A percentile compares a stretch with the other conserved stretches of the same genome.
Conservation (phyloP, 2,329 filamentous ascomycete genomes). For the Penicillium sp. region DNA sequence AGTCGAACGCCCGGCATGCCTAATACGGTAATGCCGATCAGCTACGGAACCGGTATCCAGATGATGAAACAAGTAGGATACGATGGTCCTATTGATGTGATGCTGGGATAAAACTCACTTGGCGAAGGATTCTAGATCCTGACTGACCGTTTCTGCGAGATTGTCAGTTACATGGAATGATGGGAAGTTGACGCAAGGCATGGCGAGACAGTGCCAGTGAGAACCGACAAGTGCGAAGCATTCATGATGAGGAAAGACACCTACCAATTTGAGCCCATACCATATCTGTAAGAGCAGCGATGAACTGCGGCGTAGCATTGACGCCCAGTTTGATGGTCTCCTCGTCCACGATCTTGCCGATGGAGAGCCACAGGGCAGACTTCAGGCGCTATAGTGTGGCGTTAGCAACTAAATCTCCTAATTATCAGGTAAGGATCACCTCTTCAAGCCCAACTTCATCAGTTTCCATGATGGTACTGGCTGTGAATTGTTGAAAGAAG, state of each 20-base stretch:
- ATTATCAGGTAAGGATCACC: constrained; percentile 17
- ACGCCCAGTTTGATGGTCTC: constrained; percentile 67
- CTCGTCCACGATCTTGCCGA: constrained; percentile 84
- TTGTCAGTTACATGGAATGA: constrained; percentile 3
- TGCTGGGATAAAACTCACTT: constrained; percentile 36
- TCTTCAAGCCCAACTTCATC: constrained; percentile 33
- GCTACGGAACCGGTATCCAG: background rate
- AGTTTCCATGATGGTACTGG: constrained; percentile 20
- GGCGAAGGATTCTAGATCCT: constrained; percentile 61
- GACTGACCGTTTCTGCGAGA: constrained; percentile 47
- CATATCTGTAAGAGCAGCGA: constrained; percentile 76
- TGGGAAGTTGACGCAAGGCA: background rate
- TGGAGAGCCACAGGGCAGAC: constrained; percentile 74
- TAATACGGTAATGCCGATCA: constrained; percentile 42
- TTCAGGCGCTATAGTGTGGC: constrained; percentile 61
- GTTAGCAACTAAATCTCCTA: background rate
- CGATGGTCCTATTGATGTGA: background rate
- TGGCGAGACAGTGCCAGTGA: background rate
- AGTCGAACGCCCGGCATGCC: constrained; percentile 74
- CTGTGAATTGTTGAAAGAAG: background rate
- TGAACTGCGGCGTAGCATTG: constrained; percentile 89
- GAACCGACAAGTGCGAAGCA: background rate
- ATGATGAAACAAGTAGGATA: background rate
- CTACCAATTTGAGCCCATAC: constrained; percentile 81
- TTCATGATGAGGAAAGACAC: constrained; percentile 8